Percentiles rank a stretch among this genome's conserved stretches.
These are phyloP conservation scores for Echria macrotheca DNA, from an alignment of 495 filamentous ascomycete genomes.

Conservation along the genomic window DNA sequence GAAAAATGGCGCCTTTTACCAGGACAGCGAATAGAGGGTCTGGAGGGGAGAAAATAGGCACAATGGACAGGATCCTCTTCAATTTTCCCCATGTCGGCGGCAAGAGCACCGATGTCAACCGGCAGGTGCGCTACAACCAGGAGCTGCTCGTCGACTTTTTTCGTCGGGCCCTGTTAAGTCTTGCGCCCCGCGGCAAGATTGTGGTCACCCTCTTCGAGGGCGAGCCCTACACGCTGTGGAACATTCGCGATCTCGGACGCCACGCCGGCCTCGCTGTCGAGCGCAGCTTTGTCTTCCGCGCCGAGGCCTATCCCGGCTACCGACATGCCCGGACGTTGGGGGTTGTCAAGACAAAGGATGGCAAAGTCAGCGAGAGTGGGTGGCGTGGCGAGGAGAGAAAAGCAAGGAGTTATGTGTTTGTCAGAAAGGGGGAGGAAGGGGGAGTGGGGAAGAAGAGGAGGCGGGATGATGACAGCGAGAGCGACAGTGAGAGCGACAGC, in stretches of 20 bases:
- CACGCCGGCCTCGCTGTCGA: slow-evolving; percentile 71
- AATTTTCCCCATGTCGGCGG: slow-evolving; percentile 97
- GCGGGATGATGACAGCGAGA: slow-evolving; percentile 5
- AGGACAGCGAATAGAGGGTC: too few relatives aligned
- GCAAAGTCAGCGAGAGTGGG: slow-evolving; percentile 36
- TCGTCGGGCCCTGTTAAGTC: slow-evolving; percentile 43
- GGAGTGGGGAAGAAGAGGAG: slow-evolving; percentile 34
- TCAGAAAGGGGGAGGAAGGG: slow-evolving; percentile 49
- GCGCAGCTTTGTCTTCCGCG: slow-evolving; percentile 72
- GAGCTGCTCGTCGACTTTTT: slow-evolving; percentile 84
- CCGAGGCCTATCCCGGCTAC: slow-evolving; percentile 74
- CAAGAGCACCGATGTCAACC: slow-evolving; percentile 83
- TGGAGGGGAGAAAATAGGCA: slow-evolving; percentile 26
- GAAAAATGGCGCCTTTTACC: slow-evolving; percentile 53
- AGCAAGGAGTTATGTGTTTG: slow-evolving; percentile 76
- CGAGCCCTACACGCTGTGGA: slow-evolving; percentile 92
- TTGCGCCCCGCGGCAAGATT: slow-evolving; percentile 56
- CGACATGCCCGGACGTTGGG: slow-evolving; percentile 83
- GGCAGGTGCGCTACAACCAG: slow-evolving; percentile 90
- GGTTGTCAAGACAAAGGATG: slow-evolving; percentile 56
- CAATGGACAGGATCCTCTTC: slow-evolving; percentile 77
- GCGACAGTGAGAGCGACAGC: neutral
- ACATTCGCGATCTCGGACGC: slow-evolving; percentile 77
- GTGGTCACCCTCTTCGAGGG: slow-evolving; percentile 87
- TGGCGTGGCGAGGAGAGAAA: slow-evolving; percentile 78